Evolutionary conservation across 73 alveolate species (phyloP), one percentile per base, ranked within the genome.

Genomic region (Paramecium sexaurelia): DNA sequence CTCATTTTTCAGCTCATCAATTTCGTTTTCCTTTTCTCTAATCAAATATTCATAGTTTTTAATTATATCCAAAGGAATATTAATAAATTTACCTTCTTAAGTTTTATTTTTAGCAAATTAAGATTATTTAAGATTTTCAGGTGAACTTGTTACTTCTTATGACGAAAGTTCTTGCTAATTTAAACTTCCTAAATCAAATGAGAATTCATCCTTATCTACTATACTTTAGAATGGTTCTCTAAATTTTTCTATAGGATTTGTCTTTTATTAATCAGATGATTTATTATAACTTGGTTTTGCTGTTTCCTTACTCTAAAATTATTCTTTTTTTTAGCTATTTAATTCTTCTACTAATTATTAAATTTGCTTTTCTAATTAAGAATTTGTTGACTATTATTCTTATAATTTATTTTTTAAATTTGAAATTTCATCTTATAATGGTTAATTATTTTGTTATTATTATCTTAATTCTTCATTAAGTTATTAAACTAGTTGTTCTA

Each of bases 91-190:
- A 51, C 67, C 67, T 0, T 51, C 67, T 51, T 51, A 13, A 20
- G 67, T 51, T 20, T 51, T 51, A 51, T 51, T 51, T 7, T 51
- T 51, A 17, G 67, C 13, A 51, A 51, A 51, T 51, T 51, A 51
- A 17, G 67, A 51, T 51, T 51, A 51, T 61, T 32, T 61, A 26
- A 6, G 15, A 26, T 61, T 29, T 61, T 61, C 83, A 5, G 83
- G 83, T 29, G 83, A 61, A n/a, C 43, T 29, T 10, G 83, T 61
- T 0, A 61, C 83, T 61, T 61, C 83, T n/a, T 51, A 51, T n/a
- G 32, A 51, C 1, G 83, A 32, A 29, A 29, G 3, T 0, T 61
- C 83, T 29, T 26, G 26, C 11, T 26, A 32, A 61, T 61, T 61
- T 29, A 61, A 29, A 29, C 47, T 61, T 22, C 83, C 83, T 29